phyloP scores from a whole-genome alignment of 345 rosid species.

The Camelina sativa region DNA sequence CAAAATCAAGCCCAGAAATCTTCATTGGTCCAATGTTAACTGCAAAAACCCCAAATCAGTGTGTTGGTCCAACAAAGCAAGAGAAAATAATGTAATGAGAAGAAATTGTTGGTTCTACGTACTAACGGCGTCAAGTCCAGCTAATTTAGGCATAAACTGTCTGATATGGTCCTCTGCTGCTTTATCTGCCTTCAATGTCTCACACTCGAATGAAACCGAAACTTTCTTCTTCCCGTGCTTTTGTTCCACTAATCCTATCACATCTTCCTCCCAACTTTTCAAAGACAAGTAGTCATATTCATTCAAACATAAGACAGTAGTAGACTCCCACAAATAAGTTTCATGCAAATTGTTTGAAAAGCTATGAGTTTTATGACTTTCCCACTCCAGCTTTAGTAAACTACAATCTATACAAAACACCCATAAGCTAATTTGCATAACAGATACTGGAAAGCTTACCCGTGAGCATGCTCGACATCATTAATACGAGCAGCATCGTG shows the following conservation, averaged over 20 bases:
- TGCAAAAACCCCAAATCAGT: conserved; percentile 43
- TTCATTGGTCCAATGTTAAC: conserved; percentile 84
- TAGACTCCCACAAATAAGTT: neutral
- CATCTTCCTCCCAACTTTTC: conserved; percentile 81
- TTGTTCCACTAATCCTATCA: conserved; percentile 71
- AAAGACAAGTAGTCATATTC: conserved; percentile 19
- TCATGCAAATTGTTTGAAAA: neutral
- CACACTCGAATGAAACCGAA: conserved; percentile 73
- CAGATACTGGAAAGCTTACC: conserved; percentile 51
- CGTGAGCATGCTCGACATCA: conserved; percentile 80
- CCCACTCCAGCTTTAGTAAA: neutral
- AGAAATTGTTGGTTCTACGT: conserved; percentile 36
- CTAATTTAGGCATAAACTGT: conserved; percentile 85
- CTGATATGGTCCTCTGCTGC: conserved; percentile 90
- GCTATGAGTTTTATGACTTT: neutral
- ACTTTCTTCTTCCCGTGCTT: conserved; percentile 69
- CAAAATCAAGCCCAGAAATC: conserved; percentile 69
- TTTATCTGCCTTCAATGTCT: conserved; percentile 86
- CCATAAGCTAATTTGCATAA: neutral
- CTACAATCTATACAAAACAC: neutral
- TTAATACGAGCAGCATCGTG: conserved; percentile 91
- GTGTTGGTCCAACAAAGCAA: neutral
- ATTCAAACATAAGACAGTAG: neutral
- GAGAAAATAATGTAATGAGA: conserved; percentile 2
- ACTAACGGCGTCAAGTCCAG: conserved; percentile 88